Evolutionary conservation across 176 grass and related monocot genomes (phyloP), one percentile per base, ranked within the genome.

Genomic region (Microstegium vimineum): DNA sequence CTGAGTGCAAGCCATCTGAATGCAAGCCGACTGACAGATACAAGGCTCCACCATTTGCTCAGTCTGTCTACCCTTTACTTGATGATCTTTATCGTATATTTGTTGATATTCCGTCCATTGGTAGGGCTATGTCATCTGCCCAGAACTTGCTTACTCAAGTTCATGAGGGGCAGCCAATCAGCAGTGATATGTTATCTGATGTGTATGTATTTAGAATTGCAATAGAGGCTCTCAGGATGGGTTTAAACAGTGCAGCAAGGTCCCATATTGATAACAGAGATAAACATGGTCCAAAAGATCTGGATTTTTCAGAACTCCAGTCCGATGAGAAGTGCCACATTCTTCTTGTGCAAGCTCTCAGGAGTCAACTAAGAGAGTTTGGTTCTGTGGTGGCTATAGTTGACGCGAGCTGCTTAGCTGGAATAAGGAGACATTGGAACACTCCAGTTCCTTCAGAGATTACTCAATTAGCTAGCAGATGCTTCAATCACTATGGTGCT

Each of bases 1-100:
- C 80, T 5, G 90, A 82, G 70, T 59, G 62, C 80, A 64, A 32
- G 51, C 47, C 76, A 57, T 88, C 66, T 65, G 79, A 95, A 82
- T 80, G 74, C 40, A 84, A 86, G 71, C 83, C 82, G 10, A 4
- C 49, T 41, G 66, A 86, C 7, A 66, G 70, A 66, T 95, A 88
- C 2, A 73, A 91, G 72, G 82, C 87, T 68, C 95, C 95, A 61
- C 76, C 69, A 69, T 98, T 93, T 83, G 95, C 95, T 13, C 75
- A 91, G 75, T 79, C 81, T 35, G 84, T 98, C 17, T 98, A 91
- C 83, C 88, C 95, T 88, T 86, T 98, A 78, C 87, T 98, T 30
- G 71, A 89, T 9, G 95, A 98, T 84, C 90, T 95, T 35, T 83
- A 93, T 84, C 72, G 80, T 75, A 88, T 98, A 82, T 98, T 98